Evolutionary conservation across 129 eudicot species (phyloP).

Genomic region (Gnaphalium uliginosum): DNA sequence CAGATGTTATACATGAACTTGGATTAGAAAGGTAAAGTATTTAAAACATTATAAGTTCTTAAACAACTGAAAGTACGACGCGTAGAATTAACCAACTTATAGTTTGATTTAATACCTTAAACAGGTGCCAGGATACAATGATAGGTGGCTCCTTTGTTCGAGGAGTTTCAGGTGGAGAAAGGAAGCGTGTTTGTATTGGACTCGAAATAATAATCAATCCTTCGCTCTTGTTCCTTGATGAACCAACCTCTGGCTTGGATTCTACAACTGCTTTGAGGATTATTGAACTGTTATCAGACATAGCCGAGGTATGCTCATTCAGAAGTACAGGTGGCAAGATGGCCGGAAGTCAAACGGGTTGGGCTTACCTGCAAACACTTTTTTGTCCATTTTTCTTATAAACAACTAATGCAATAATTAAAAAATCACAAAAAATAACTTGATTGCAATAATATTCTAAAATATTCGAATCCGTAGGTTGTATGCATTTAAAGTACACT

Average conservation of each 20-base stretch:
- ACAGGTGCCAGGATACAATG: conserved; percentile 45
- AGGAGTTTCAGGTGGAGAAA: conserved; percentile 64
- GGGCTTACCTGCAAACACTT: not conserved
- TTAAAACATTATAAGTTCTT: not conserved
- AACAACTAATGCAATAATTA: not conserved
- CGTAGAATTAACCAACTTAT: not conserved
- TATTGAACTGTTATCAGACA: conserved; percentile 32
- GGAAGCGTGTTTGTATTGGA: conserved; percentile 55
- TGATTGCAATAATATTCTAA: not conserved
- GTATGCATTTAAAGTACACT: not conserved
- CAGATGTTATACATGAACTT: conserved; percentile 39
- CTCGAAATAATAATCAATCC: conserved; percentile 56
- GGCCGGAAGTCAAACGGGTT: not conserved
- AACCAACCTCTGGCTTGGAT: conserved; percentile 51
- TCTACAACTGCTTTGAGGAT: conserved; percentile 56
- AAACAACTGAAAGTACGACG: no score
- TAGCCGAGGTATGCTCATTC: conserved; percentile 41
- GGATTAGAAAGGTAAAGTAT: conserved; percentile 40
- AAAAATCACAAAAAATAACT: not conserved
- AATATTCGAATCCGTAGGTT: not conserved
- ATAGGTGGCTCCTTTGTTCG: conserved; percentile 44
- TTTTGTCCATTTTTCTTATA: not conserved
- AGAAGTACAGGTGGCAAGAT: not conserved
- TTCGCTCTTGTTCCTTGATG: conserved; percentile 40
- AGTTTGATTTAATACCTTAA: conserved; percentile 11